phyloP scores from a whole-genome alignment of 495 filamentous ascomycete species.

The Aspergillus funiculosus region DNA sequence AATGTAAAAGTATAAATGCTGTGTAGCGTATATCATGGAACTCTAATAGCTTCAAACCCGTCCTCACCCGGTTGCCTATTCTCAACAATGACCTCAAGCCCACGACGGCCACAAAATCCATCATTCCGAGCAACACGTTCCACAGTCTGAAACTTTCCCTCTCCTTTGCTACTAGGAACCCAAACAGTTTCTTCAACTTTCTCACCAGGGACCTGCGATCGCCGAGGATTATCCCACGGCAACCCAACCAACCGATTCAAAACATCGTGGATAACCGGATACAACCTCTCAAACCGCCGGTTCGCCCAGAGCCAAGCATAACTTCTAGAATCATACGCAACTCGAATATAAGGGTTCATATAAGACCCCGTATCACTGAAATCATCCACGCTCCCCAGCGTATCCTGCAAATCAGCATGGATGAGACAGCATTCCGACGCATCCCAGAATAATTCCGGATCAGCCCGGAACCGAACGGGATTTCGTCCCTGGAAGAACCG shows the following conservation, averaged over 20 bases:
- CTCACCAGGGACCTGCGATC: slow-evolving; percentile 48
- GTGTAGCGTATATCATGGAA: too few relatives aligned
- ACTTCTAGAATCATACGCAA: slow-evolving; percentile 53
- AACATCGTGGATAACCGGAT: slow-evolving; percentile 47
- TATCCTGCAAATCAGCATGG: slow-evolving; percentile 57
- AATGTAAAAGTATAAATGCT: too few relatives aligned
- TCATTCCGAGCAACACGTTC: slow-evolving; percentile 41
- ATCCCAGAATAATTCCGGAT: slow-evolving; percentile 62
- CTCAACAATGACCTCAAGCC: slow-evolving; percentile 51
- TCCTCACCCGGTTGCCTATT: slow-evolving; percentile 46
- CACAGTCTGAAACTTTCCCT: slow-evolving; percentile 35
- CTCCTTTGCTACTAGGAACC: slow-evolving; percentile 30
- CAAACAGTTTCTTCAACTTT: slow-evolving; percentile 48
- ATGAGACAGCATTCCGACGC: slow-evolving; percentile 75
- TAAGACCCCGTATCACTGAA: slow-evolving; percentile 52
- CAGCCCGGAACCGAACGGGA: slow-evolving; percentile 59
- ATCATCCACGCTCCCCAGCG: slow-evolving; percentile 28
- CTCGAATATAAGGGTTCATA: slow-evolving; percentile 64
- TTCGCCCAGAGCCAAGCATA: slow-evolving; percentile 50
- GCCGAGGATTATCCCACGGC: slow-evolving; percentile 53
- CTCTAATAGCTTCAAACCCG: slow-evolving; percentile 46
- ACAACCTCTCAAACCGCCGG: slow-evolving; percentile 54
- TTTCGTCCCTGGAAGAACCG: slow-evolving; percentile 47
- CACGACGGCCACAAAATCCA: slow-evolving; percentile 52
- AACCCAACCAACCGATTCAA: slow-evolving; percentile 45